phyloP scores from a whole-genome alignment of 768 basidiomycete species.

The Cystobasidium ongulense region DNA sequence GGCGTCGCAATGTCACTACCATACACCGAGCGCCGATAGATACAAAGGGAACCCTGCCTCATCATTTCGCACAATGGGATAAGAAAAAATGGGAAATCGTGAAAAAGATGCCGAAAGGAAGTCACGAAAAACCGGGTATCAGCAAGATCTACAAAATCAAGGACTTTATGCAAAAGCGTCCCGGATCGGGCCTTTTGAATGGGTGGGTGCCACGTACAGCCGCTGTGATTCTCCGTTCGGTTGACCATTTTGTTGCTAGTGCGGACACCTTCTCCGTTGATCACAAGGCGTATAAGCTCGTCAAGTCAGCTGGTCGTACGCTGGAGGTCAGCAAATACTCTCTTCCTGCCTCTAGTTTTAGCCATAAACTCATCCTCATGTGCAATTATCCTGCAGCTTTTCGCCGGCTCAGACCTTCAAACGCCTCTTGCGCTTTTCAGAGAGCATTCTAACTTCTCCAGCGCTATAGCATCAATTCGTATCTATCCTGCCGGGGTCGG shows the following conservation, averaged over 20 bases:
- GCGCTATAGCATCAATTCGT: background rate
- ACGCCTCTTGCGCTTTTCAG: background rate
- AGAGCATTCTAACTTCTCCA: background rate
- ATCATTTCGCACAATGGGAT: constrained; percentile 1
- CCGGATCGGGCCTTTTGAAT: background rate
- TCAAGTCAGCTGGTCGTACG: background rate
- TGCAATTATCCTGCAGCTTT: background rate
- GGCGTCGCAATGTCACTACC: background rate
- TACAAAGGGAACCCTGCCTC: background rate
- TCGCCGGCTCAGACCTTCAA: background rate
- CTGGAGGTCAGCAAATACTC: background rate
- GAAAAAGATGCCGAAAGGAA: background rate
- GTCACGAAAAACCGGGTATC: background rate
- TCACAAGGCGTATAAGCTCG: background rate
- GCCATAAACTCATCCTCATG: background rate
- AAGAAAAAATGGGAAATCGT: background rate
- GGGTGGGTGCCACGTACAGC: background rate
- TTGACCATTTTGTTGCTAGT: background rate
- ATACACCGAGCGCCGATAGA: background rate
- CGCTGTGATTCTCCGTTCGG: background rate
- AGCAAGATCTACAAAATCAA: background rate
- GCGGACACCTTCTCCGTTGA: background rate
- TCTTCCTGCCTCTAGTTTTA: background rate
- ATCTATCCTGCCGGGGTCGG: background rate
- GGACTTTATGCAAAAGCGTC: background rate